A percentile compares a stretch with the other conserved stretches of the same genome.
Evolutionary conservation across 2,329 filamentous ascomycete species (phyloP).

Genomic region (Epichloe elymi): DNA sequence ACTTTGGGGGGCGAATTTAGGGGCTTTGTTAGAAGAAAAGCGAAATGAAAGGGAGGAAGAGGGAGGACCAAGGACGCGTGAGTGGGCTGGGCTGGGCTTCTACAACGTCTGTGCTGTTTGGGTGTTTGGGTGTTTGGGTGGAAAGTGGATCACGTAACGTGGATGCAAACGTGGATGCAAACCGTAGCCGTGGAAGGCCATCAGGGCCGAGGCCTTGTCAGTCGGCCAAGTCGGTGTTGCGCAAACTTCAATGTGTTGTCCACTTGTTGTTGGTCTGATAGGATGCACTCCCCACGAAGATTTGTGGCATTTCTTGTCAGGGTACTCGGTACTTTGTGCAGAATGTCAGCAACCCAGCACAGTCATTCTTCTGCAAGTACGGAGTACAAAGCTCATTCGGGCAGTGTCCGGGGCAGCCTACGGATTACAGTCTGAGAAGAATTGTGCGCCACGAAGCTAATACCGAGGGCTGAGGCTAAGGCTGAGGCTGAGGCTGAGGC

Average conservation of each 20-base stretch:
- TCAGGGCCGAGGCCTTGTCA: not conserved
- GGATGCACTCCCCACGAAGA: too few species aligned
- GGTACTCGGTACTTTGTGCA: not conserved
- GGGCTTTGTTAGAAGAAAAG: too few species aligned
- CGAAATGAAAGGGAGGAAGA: not conserved
- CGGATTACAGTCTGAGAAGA: too few species aligned
- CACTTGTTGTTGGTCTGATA: too few species aligned
- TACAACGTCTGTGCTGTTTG: too few species aligned
- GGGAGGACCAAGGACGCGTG: too few species aligned
- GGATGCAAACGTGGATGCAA: too few species aligned
- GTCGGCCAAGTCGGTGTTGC: not conserved
- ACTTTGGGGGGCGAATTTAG: not conserved
- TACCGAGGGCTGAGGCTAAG: not conserved
- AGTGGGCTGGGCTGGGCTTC: too few species aligned
- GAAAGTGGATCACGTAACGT: too few species aligned
- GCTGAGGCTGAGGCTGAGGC: not conserved
- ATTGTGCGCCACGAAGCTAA: not conserved
- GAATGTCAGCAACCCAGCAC: not conserved
- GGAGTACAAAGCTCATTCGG: not conserved
- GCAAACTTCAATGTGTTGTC: too few species aligned
- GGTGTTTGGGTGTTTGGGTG: too few species aligned
- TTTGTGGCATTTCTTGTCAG: too few species aligned
- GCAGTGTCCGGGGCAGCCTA: not conserved
- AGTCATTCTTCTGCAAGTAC: not conserved
- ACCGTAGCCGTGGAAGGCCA: not conserved